Conservation (phyloP, 1,139 yeast species). For the Geotrichum armillariae region DNA sequence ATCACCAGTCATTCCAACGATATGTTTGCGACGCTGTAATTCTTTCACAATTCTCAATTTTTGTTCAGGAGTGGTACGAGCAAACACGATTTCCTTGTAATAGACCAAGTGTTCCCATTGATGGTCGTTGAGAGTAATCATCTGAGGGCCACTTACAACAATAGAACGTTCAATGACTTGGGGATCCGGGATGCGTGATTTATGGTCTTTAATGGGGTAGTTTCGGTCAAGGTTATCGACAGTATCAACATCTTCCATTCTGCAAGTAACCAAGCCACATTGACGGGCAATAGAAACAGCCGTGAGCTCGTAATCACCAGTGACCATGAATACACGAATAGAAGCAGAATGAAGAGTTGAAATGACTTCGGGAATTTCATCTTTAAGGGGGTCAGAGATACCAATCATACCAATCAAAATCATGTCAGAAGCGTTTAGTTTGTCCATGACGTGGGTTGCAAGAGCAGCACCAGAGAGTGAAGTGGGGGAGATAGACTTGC, state of each 20-base stretch:
- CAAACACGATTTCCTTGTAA: constrained; percentile 48
- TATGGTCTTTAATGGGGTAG: neutral
- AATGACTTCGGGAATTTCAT: constrained; percentile 43
- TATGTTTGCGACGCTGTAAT: constrained; percentile 45
- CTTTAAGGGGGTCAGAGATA: constrained; percentile 51
- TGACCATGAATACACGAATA: constrained; percentile 50
- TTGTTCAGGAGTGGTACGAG: constrained; percentile 54
- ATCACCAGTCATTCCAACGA: constrained; percentile 52
- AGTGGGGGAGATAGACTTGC: neutral
- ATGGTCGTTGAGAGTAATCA: constrained; percentile 40
- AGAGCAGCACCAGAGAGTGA: neutral
- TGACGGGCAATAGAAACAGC: constrained; percentile 50
- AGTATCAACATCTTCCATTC: constrained; percentile 31
- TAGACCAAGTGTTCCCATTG: constrained; percentile 45
- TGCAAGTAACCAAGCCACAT: constrained; percentile 43
- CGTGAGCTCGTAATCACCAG: constrained; percentile 53
- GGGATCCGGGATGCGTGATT: neutral
- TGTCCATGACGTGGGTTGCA: constrained; percentile 7
- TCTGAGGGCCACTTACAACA: constrained; percentile 44
- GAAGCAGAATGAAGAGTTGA: constrained; percentile 45
- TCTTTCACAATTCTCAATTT: constrained; percentile 48
- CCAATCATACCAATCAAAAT: constrained; percentile 47
- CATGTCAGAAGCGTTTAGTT: constrained; percentile 16
- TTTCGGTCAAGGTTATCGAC: constrained; percentile 1
- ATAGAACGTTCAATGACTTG: constrained; percentile 23